Evolutionary conservation across 1,284 basidiomycete genomes (phyloP).

Genomic region (Trichosporon ovoides): DNA sequence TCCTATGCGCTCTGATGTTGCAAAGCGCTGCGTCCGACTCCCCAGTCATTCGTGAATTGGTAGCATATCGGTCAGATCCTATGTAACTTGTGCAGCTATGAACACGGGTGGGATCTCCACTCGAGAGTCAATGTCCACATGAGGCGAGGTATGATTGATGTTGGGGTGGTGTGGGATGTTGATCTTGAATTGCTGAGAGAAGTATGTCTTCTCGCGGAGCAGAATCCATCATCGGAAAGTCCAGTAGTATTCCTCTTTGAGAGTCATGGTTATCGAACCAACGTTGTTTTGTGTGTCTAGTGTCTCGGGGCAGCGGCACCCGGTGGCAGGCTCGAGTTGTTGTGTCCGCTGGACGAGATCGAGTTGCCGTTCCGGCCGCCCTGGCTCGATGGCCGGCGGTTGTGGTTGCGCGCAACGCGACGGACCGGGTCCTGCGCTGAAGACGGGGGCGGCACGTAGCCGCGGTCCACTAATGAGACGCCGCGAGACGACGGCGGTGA

Average conservation of each 20-base stretch:
- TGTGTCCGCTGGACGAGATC: slow-evolving; percentile 10
- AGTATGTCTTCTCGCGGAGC: neutral
- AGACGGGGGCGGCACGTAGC: slow-evolving; percentile 68
- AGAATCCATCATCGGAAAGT: neutral
- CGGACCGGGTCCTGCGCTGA: slow-evolving; percentile 58
- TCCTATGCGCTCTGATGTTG: too few species aligned
- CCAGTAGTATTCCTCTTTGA: neutral
- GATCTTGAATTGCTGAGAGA: neutral
- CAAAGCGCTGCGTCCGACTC: too few species aligned
- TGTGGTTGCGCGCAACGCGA: slow-evolving; percentile 31
- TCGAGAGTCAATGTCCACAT: neutral
- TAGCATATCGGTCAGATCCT: slow-evolving; percentile 5
- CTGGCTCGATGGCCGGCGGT: slow-evolving; percentile 27
- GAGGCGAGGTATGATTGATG: slow-evolving; percentile 1
- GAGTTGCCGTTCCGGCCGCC: slow-evolving; percentile 14
- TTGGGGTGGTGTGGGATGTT: neutral
- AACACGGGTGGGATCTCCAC: neutral
- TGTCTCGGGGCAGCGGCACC: slow-evolving; percentile 18
- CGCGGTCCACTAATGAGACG: slow-evolving; percentile 67
- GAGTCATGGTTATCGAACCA: too few species aligned
- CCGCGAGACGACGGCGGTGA: slow-evolving; percentile 54
- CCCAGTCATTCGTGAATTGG: slow-evolving; percentile 1
- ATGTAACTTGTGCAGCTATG: slow-evolving; percentile 5
- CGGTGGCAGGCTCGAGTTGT: slow-evolving; percentile 19
- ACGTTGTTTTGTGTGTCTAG: neutral